phyloP scores from a whole-genome alignment of 345 rosid species.

The Acer yangbiense region DNA sequence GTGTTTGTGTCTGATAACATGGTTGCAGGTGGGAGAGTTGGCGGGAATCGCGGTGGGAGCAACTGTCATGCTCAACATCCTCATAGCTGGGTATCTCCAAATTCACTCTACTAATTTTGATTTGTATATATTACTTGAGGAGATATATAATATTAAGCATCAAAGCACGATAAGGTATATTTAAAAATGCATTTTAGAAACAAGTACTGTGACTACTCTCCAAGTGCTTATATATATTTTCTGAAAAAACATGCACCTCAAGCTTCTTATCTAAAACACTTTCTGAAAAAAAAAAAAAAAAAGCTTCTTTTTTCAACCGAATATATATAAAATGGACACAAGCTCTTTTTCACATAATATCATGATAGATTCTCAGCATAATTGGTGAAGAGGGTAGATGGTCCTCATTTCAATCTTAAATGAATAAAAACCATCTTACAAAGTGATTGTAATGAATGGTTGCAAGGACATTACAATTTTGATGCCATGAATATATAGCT shows the following conservation, averaged over 20 bases:
- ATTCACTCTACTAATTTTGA: background rate
- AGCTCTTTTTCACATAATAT: background rate
- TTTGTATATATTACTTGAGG: background rate
- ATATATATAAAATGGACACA: too few relatives aligned
- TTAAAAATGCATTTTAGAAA: too few relatives aligned
- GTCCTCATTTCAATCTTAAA: background rate
- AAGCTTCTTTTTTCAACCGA: too few relatives aligned
- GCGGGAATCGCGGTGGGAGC: slow-evolving; percentile 97
- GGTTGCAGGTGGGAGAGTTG: slow-evolving; percentile 79
- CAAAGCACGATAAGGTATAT: background rate
- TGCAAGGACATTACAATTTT: background rate
- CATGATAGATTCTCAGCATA: background rate
- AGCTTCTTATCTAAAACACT: background rate
- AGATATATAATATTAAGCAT: background rate
- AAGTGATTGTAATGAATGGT: background rate
- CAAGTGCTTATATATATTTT: background rate
- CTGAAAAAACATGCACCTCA: background rate
- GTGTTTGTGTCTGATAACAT: background rate
- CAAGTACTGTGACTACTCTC: too few relatives aligned
- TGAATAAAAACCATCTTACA: background rate
- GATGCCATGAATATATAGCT: background rate
- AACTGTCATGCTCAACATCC: slow-evolving; percentile 85
- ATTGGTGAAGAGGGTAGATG: background rate
- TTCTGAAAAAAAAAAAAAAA: too few relatives aligned
- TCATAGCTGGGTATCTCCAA: slow-evolving; percentile 71